phyloP scores from a whole-genome alignment of 495 filamentous ascomycete genomes.

The Penicillium mononematosum region DNA sequence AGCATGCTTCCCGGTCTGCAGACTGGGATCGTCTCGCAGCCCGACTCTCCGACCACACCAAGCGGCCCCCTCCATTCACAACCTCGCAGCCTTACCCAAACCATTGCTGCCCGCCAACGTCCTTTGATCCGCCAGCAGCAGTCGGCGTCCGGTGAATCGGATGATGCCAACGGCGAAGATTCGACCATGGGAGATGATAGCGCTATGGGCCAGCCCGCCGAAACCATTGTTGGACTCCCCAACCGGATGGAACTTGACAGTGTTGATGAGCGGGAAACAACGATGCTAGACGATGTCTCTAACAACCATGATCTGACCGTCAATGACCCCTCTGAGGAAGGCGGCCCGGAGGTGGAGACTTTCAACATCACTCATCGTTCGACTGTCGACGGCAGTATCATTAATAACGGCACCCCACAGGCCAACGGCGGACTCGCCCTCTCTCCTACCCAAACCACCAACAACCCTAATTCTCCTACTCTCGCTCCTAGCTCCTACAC shows the following conservation, averaged over 20 bases:
- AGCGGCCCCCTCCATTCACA: slow-evolving; percentile 59
- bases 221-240: slow-evolving; percentile 75
- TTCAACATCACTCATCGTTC: slow-evolving; percentile 97
- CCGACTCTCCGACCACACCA: slow-evolving; percentile 90
- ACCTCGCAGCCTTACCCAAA: slow-evolving; percentile 44
- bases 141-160: slow-evolving; percentile 81
- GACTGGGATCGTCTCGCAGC: slow-evolving; percentile 75
- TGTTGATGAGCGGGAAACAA: slow-evolving; percentile 64
- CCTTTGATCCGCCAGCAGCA: slow-evolving; percentile 85
- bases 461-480: slow-evolving; percentile 68
- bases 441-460: slow-evolving; percentile 71
- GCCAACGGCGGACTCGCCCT: slow-evolving; percentile 65
- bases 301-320: slow-evolving; percentile 71
- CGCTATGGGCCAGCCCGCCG: slow-evolving; percentile 58
- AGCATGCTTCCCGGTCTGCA: slow-evolving; percentile 78
- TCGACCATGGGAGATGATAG: slow-evolving; percentile 64
- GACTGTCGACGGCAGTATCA: slow-evolving; percentile 81
- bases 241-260: slow-evolving; percentile 75
- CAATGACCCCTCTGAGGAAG: slow-evolving; percentile 71
- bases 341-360: slow-evolving; percentile 72
- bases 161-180: slow-evolving; percentile 80
- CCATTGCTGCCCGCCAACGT: slow-evolving; percentile 52
- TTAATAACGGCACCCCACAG: slow-evolving; percentile 60
- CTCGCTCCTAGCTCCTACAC: slow-evolving; percentile 68
- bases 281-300: slow-evolving; percentile 74